phyloP scores from a whole-genome alignment of 2,329 filamentous ascomycete genomes.

The Neonectria magnoliae region DNA sequence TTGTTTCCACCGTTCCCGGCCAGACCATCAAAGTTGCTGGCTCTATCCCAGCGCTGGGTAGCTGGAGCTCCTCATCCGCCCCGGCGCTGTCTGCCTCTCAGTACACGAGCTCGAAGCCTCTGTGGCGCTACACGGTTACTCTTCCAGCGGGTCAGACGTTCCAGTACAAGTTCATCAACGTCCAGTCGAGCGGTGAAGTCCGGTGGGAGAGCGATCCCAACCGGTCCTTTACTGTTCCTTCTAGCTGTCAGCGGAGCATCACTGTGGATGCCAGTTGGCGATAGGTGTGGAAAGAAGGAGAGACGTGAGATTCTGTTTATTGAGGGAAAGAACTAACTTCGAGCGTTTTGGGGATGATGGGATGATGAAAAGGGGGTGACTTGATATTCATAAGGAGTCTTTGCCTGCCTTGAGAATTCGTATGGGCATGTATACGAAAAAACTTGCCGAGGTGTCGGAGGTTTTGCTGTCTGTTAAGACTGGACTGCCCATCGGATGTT shows the following conservation, averaged over 20 bases:
- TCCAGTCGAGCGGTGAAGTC: constrained; percentile 57
- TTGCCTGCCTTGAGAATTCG: no score
- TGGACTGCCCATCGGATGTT: no score
- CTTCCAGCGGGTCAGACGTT: constrained; percentile 62
- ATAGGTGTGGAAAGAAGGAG: neutral
- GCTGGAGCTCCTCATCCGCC: constrained; percentile 56
- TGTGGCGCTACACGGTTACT: constrained; percentile 64
- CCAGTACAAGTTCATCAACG: constrained; percentile 69
- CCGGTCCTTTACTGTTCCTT: constrained; percentile 45
- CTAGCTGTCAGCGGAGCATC: constrained; percentile 9
- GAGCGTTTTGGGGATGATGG: no score
- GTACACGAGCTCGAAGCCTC: constrained; percentile 62
- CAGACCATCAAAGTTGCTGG: constrained; percentile 61
- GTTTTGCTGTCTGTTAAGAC: no score
- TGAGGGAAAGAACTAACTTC: no score
- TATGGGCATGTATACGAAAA: no score
- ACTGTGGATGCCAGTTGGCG: neutral
- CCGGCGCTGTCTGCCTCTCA: constrained; percentile 60
- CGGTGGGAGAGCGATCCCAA: constrained; percentile 67
- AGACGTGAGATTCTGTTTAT: no score
- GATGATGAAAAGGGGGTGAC: no score
- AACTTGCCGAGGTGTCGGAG: no score
- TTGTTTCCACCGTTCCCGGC: constrained; percentile 56
- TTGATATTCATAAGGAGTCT: no score
- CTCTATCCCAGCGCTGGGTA: constrained; percentile 58